Evolutionary conservation across 2,329 filamentous ascomycete species (phyloP).

Genomic region (Cladosporium oxysporum): DNA sequence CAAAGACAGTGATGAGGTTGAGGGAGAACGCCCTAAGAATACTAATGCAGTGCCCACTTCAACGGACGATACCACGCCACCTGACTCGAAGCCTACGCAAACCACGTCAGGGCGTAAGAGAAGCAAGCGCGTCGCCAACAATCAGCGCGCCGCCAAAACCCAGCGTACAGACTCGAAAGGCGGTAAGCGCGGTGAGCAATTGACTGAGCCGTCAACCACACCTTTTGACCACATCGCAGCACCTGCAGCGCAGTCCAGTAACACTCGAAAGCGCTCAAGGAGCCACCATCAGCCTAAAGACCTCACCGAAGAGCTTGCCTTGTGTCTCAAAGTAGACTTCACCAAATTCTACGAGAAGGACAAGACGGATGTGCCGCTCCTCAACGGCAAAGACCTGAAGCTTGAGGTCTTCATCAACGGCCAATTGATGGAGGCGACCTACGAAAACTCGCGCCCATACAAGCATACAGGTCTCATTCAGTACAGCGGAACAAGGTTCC

Average conservation of each 20-base stretch:
- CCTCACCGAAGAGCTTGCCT: not conserved
- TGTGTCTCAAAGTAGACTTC: slow-evolving; percentile 22
- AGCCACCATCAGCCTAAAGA: not conserved
- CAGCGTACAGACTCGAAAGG: not conserved
- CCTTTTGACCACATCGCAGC: not conserved
- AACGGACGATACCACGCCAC: not conserved
- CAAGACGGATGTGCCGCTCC: not conserved
- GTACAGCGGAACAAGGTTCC: slow-evolving; percentile 44
- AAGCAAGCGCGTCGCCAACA: not conserved
- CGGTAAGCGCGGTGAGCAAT: not conserved
- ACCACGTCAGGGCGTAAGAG: not conserved
- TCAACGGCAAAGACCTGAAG: slow-evolving; percentile 38
- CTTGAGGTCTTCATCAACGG: slow-evolving; percentile 54
- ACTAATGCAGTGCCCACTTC: not conserved
- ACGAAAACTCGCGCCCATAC: not conserved
- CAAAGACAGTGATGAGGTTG: not conserved
- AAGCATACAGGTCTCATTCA: slow-evolving; percentile 23
- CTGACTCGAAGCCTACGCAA: not conserved
- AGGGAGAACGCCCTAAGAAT: not conserved
- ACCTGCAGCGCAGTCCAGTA: not conserved
- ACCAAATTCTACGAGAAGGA: not conserved
- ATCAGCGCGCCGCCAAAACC: not conserved
- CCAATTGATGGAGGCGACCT: slow-evolving; percentile 36
- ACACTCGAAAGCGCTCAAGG: not conserved
- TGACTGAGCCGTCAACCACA: not conserved